Evolutionary conservation across 2,329 filamentous ascomycete genomes (phyloP), one percentile per base, ranked within the genome.

Genomic region (Pseudogymnoascus sp.): DNA sequence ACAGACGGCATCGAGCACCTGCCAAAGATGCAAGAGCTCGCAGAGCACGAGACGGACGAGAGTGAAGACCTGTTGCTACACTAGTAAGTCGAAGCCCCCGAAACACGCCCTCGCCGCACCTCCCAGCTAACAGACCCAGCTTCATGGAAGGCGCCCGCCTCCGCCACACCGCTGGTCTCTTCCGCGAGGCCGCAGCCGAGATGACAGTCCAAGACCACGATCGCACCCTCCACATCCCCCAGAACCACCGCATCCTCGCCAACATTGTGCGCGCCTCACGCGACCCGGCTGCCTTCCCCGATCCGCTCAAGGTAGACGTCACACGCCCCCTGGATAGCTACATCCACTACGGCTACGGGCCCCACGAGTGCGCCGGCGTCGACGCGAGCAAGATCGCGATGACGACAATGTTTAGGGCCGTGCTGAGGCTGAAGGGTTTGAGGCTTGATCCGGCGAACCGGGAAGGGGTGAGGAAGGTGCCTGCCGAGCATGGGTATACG

Each of bases 101-200:
- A n/a, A 35, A 19, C 12, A 41, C 16, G 1, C 58, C 4, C 11
- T 22, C 1, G 9, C 22, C n/a, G 14, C 19, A 28, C 2, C 60
- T 35, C 33, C 35, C 19, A 6, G 19, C 64, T 67, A 64, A 67
- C 42, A 28, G 4, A 25, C 4, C 22, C 1, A 69, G 90, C 70
- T 84, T 83, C 45, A 80, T 88, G 77, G 91, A 91, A 73, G 89
- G 85, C 14, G 81, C 89, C 62, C 85, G 89, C 39, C 65, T 92
- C 61, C 84, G 85, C 3, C 84, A 85, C 9, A 83, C 83, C 0
- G 83, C 84, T 62, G 82, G 82, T 8, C 77, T 84, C 1, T 86
- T 84, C 76, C 84, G 87, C 39, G 33, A 60, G 58, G 74, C 79
- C 0, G 72, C 70, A 0, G 69, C 75, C 16, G 78, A 81, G 59